phyloP scores from a whole-genome alignment of 2,329 filamentous ascomycete genomes.

The Claviceps pusilla region DNA sequence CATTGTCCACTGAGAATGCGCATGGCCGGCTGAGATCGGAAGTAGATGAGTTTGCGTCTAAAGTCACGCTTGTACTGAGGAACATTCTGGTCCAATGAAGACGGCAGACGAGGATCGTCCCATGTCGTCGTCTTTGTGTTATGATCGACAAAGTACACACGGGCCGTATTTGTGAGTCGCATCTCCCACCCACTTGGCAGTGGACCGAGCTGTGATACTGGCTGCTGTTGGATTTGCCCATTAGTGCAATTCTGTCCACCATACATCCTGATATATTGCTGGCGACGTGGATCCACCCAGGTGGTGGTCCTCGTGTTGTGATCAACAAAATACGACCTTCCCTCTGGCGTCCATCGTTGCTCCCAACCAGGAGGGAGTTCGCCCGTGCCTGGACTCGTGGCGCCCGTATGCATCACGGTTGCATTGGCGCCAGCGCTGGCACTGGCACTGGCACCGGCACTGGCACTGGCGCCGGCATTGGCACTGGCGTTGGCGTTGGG shows the following conservation, averaged over 20 bases:
- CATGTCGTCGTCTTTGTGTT: constrained; percentile 99
- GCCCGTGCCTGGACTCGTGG: constrained; percentile 80
- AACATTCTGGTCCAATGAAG: constrained; percentile 92
- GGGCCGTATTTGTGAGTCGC: constrained; percentile 92
- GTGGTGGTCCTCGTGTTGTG: constrained; percentile 97
- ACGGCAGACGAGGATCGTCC: constrained; percentile 91
- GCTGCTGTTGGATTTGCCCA: constrained; percentile 88
- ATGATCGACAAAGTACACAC: constrained; percentile 98
- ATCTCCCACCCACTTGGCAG: constrained; percentile 98
- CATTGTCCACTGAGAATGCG: constrained; percentile 92
- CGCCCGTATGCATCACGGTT: constrained; percentile 88
- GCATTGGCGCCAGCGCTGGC: constrained; percentile 34
- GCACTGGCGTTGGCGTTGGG: constrained; percentile 30
- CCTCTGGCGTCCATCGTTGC: constrained; percentile 87
- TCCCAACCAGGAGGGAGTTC: constrained; percentile 95
- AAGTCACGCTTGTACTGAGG: constrained; percentile 99
- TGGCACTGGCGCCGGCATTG: constrained; percentile 4
- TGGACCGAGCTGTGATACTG: constrained; percentile 88
- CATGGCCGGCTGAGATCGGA: constrained; percentile 92
- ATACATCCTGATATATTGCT: constrained; percentile 98
- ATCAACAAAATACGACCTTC: constrained; percentile 90
- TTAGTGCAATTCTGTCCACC: constrained; percentile 70
- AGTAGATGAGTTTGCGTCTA: constrained; percentile 94
- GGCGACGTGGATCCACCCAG: constrained; percentile 92
- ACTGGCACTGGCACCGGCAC: constrained; percentile 8